Evolutionary conservation across 306 rosid genomes (phyloP), one percentile per base, ranked within the genome.

Genomic region (Prunus mongolica): DNA sequence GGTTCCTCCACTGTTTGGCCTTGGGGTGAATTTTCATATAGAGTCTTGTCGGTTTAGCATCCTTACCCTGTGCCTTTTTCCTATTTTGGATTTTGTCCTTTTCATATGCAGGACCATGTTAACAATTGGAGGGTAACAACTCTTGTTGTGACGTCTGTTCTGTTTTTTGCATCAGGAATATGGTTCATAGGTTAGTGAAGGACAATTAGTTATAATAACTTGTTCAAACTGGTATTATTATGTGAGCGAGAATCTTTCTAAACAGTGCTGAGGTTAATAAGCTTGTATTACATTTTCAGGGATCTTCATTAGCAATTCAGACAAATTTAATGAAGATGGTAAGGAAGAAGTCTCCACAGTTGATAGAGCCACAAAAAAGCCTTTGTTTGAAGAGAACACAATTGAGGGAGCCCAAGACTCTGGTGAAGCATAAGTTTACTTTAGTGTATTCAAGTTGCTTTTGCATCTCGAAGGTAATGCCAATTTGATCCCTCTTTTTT

Each of bases 171-270:
- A 45, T 89, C 96, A 67, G 87, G 65, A 61, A 75, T 89, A 75
- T 93, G 97, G 97, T 90, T 88, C 81, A 76, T 89, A 52, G 97
- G 97, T 90, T 72, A 86, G 90, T 67, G 44, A n/a, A 62, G 44
- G 34, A 47, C 22, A 69, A 20, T 72, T 68, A 49, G 38, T 71
- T 71, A 54, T 80, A 52, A 76, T 19, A 20, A 49, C 51, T 61
- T 71, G 57, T 67, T 75, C 67, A 58, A 50, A 65, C 44, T 38
- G 25, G 60, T 72, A 24, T 58, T 28, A 28, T 62, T 22, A 27
- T 4, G 1, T 7, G 22, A 62, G 41, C 12, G 9, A 47, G 57
- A 1, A 28, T 62, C 19, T 62, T 62, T 30, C 19, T 62, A 8
- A 62, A 8, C 22, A 32, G 44, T 34, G 13, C 49, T 2, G 78